These are phyloP conservation scores for Xylaria arbuscula DNA, from an alignment of 2,329 filamentous ascomycete genomes.

Conservation along the genomic window DNA sequence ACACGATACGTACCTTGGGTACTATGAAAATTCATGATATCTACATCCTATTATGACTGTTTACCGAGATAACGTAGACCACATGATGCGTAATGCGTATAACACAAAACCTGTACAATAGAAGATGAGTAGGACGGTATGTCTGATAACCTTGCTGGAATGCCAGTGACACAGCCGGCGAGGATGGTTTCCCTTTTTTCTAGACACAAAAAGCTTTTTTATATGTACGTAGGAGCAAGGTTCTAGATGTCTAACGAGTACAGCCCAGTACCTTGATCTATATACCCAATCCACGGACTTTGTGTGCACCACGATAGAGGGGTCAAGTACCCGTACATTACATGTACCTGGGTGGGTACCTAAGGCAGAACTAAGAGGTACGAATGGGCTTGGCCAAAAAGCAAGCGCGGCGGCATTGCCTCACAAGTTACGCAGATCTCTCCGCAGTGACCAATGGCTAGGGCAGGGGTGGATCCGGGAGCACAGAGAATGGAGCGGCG, in stretches of 20 bases:
- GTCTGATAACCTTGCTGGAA: conserved; percentile 6
- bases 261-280: background rate
- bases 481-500: conserved; percentile 13
- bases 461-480: background rate
- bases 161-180: background rate
- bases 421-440: conserved; percentile 19
- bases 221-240: background rate
- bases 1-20: too few relatives aligned
- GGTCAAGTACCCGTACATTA: background rate
- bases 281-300: conserved; percentile 1
- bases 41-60: background rate
- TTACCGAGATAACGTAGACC: conserved; percentile 1
- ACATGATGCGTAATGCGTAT: background rate
- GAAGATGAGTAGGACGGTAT: background rate
- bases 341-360: background rate
- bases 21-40: background rate
- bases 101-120: background rate
- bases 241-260: background rate
- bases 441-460: conserved; percentile 21
- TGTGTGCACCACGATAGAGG: conserved; percentile 1
- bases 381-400: conserved; percentile 17
- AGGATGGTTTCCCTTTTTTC: background rate
- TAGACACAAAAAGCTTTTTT: background rate
- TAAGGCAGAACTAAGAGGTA: background rate
- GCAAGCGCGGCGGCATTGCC: conserved; percentile 35